A percentile compares a stretch with the other conserved stretches of the same genome.
These are phyloP conservation scores for Ramaria rubella DNA, from an alignment of 768 basidiomycete species.

Conservation along the genomic window DNA sequence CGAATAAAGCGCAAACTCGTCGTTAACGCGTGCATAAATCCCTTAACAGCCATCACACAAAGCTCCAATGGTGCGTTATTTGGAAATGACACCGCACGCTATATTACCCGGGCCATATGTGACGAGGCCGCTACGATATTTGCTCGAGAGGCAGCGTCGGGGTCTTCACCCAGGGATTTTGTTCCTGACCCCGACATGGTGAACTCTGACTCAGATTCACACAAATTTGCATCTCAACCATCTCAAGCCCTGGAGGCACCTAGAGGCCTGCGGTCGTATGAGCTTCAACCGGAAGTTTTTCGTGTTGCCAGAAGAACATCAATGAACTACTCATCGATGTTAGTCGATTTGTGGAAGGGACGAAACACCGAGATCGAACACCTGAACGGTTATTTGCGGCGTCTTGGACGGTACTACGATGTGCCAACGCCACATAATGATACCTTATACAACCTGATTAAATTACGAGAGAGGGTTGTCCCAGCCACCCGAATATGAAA, in stretches of 20 bases:
- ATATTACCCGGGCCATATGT: conserved; percentile 51
- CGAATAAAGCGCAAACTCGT: conserved; percentile 75
- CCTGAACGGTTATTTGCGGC: conserved; percentile 75
- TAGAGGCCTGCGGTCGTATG: conserved; percentile 34
- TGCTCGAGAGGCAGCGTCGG: conserved; percentile 14
- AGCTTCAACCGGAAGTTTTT: conserved; percentile 50
- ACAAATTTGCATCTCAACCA: no score
- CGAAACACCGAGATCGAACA: conserved; percentile 69
- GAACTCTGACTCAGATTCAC: conserved; percentile 20
- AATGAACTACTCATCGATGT: conserved; percentile 75
- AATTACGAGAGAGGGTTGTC: conserved; percentile 29
- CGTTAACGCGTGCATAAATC: conserved; percentile 76
- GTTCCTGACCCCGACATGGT: not conserved
- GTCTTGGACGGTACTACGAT: conserved; percentile 49
- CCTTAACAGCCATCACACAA: conserved; percentile 74
- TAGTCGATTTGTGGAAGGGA: conserved; percentile 59
- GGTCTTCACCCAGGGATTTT: not conserved
- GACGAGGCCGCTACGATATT: conserved; percentile 65
- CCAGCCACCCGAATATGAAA: conserved; percentile 1
- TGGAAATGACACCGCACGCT: conserved; percentile 33
- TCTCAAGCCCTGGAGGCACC: conserved; percentile 30
- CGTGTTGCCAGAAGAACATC: conserved; percentile 52
- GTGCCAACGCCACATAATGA: conserved; percentile 54
- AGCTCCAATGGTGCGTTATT: conserved; percentile 77
- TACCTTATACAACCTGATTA: conserved; percentile 51